These are phyloP conservation scores for Pelargonium exstipulatum DNA, from an alignment of 441 rosid genomes.

Conservation along the genomic window DNA sequence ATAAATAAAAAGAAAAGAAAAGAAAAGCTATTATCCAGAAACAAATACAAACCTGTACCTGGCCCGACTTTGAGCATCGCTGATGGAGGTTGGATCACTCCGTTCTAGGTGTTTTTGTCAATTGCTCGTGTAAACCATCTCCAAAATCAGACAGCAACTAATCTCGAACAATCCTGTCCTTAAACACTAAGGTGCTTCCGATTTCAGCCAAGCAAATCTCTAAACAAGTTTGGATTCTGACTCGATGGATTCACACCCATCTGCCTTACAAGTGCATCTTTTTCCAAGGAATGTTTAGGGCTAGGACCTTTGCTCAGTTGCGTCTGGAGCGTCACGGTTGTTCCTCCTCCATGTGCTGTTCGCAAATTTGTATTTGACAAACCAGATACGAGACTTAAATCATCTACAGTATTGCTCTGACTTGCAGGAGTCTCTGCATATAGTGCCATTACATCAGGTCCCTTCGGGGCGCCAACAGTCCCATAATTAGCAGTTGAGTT, in stretches of 20 bases:
- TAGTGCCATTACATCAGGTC: conserved; percentile 48
- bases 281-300: conserved; percentile 63
- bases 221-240: conserved; percentile 85
- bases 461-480: conserved; percentile 23
- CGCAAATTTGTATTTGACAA: conserved; percentile 26
- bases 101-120: background rate
- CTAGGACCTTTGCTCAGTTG: conserved; percentile 62
- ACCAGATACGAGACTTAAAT: conserved; percentile 37
- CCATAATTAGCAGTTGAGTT: conserved; percentile 27
- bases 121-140: background rate
- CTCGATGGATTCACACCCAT: conserved; percentile 86
- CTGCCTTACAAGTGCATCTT: conserved; percentile 90
- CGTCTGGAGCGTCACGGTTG: conserved; percentile 14
- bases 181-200: background rate
- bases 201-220: conserved; percentile 70
- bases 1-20: background rate
- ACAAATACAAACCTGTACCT: conserved; percentile 28
- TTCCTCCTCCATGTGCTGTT: conserved; percentile 30
- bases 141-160: conserved; percentile 11
- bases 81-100: conserved; percentile 11
- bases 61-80: conserved; percentile 7
- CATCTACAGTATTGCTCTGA: conserved; percentile 23
- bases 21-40: conserved; percentile 17
- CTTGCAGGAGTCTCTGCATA: conserved; percentile 40
- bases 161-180: background rate